Conservation (phyloP, 164 flowering plant genomes). For the Akebia trifoliata region DNA sequence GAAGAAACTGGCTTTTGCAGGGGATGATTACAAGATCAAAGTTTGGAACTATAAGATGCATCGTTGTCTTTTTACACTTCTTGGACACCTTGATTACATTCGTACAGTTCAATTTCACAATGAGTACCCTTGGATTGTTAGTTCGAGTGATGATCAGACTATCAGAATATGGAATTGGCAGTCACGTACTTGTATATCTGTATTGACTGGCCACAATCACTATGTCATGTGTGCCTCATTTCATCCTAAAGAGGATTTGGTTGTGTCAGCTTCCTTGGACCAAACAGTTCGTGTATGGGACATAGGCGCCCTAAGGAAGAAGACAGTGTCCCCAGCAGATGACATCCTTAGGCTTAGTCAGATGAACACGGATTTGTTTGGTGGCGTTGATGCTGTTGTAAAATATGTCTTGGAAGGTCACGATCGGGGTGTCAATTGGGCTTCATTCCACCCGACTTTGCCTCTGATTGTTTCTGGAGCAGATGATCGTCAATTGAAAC, state of each 20-base stretch:
- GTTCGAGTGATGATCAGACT: slow-evolving; percentile 57
- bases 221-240: slow-evolving; percentile 57
- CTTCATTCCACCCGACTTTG: slow-evolving; percentile 46
- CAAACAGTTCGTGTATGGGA: slow-evolving; percentile 57
- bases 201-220: slow-evolving; percentile 51
- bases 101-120: slow-evolving; percentile 53
- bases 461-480: slow-evolving; percentile 52
- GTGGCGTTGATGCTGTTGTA: slow-evolving; percentile 48
- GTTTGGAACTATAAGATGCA: slow-evolving; percentile 53
- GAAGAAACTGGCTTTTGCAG: slow-evolving; percentile 22
- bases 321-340: slow-evolving; percentile 44
- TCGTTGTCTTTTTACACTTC: slow-evolving; percentile 48
- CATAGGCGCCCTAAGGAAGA: slow-evolving; percentile 46
- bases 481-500: slow-evolving; percentile 49
- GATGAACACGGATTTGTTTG: slow-evolving; percentile 48
- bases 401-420: slow-evolving; percentile 54
- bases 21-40: slow-evolving; percentile 55
- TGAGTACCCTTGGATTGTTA: slow-evolving; percentile 51
- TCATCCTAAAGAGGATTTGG: slow-evolving; percentile 50
- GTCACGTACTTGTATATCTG: slow-evolving; percentile 46
- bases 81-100: slow-evolving; percentile 56
- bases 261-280: slow-evolving; percentile 51
- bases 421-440: slow-evolving; percentile 58
- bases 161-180: slow-evolving; percentile 61
- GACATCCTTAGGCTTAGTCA: slow-evolving; percentile 38